Conservation (phyloP, 306 rosid species). For the Clitoria ternatea region DNA sequence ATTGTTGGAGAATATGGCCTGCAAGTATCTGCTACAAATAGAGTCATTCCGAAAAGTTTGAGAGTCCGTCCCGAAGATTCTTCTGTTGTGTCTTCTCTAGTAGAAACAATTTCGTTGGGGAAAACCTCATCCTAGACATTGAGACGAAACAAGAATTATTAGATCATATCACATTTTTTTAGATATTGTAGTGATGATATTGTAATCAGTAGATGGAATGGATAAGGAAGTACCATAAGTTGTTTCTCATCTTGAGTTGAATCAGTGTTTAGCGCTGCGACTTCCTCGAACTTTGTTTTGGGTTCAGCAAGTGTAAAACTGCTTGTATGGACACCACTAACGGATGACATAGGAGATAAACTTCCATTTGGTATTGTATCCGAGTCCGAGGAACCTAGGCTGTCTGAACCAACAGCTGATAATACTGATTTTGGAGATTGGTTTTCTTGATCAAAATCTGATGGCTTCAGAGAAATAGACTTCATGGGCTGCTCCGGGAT, state of each 20-base stretch:
- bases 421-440: constrained; percentile 72
- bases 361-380: constrained; percentile 45
- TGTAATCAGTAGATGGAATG: background rate
- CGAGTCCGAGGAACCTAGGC: constrained; percentile 41
- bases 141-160: constrained; percentile 8
- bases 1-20: constrained; percentile 26
- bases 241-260: constrained; percentile 27
- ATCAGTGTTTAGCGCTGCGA: constrained; percentile 15
- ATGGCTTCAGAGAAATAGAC: constrained; percentile 44
- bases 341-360: constrained; percentile 49
- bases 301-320: constrained; percentile 21
- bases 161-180: background rate
- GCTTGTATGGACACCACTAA: constrained; percentile 27
- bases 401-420: constrained; percentile 42
- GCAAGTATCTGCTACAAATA: constrained; percentile 36
- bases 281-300: constrained; percentile 38
- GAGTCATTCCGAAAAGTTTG: constrained; percentile 75
- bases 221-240: constrained; percentile 41
- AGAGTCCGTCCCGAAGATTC: constrained; percentile 40
- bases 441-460: constrained; percentile 47
- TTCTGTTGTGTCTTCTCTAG: constrained; percentile 31
- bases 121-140: constrained; percentile 43
- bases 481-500: constrained; percentile 23
- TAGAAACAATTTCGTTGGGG: constrained; percentile 16
- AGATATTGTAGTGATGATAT: background rate